phyloP scores from a whole-genome alignment of 306 rosid species.

The Quercus wislizeni region DNA sequence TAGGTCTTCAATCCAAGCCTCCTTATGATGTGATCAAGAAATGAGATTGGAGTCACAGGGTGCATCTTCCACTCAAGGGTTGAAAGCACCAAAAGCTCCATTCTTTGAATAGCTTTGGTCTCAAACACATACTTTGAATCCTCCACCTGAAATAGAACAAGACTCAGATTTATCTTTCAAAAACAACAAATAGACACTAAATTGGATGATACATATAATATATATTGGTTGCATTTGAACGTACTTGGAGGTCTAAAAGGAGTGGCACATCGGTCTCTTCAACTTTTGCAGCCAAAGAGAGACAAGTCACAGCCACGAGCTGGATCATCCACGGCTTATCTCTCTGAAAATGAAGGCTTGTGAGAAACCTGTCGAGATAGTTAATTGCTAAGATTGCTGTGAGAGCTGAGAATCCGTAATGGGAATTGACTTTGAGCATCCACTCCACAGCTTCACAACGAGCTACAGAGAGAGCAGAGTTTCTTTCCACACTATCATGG shows the following conservation, averaged over 20 bases:
- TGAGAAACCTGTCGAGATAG: constrained; percentile 69
- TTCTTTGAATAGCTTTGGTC: constrained; percentile 81
- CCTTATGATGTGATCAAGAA: constrained; percentile 70
- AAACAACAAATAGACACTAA: neutral
- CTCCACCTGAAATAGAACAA: constrained; percentile 50
- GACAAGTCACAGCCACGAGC: constrained; percentile 86
- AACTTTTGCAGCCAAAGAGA: constrained; percentile 92
- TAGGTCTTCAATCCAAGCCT: constrained; percentile 70
- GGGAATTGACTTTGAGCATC: constrained; percentile 76
- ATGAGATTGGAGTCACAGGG: constrained; percentile 84
- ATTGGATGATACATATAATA: neutral
- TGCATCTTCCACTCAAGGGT: constrained; percentile 93
- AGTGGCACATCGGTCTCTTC: constrained; percentile 93
- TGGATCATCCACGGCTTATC: constrained; percentile 89
- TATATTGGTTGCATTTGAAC: neutral
- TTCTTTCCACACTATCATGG: constrained; percentile 15
- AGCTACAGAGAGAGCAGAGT: constrained; percentile 28
- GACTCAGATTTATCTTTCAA: neutral
- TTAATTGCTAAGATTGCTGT: constrained; percentile 82
- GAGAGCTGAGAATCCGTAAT: constrained; percentile 68
- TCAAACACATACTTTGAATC: constrained; percentile 63
- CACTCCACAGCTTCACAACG: constrained; percentile 70
- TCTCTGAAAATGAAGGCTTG: constrained; percentile 57
- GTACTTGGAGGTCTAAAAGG: constrained; percentile 89
- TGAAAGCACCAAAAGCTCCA: constrained; percentile 85